Conservation (phyloP, 106 monocot genomes). For the Ottelia alismoides region DNA sequence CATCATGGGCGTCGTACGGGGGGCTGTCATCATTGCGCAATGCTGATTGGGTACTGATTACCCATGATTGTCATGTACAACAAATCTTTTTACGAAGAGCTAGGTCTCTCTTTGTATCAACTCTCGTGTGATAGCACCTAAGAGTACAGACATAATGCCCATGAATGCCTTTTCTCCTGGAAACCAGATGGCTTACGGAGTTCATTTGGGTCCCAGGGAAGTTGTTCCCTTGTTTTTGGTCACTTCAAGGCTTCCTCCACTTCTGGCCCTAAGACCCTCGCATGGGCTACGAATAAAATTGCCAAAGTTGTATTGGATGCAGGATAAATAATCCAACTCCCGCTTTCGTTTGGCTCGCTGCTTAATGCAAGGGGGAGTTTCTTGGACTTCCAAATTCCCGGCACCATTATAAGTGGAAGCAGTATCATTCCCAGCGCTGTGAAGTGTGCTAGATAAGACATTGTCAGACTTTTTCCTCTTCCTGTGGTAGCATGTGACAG, state of each 20-base stretch:
- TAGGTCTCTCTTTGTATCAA: slow-evolving; percentile 21
- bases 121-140: slow-evolving; percentile 29
- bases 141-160: slow-evolving; percentile 18
- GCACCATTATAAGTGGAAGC: too few species aligned
- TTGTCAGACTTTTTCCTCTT: too few species aligned
- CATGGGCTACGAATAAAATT: slow-evolving; percentile 74
- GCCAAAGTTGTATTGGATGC: background rate
- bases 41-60: slow-evolving; percentile 26
- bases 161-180: too few species aligned
- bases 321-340: slow-evolving; percentile 18
- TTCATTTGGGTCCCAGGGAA: too few species aligned
- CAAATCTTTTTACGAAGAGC: slow-evolving; percentile 24
- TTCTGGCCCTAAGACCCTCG: slow-evolving; percentile 75
- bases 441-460: too few species aligned
- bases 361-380: too few species aligned
- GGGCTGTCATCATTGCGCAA: slow-evolving; percentile 44
- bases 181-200: too few species aligned
- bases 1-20: slow-evolving; percentile 44
- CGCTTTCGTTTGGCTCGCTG: slow-evolving; percentile 47
- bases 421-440: too few species aligned
- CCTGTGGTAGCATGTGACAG: too few species aligned
- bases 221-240: too few species aligned
- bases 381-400: too few species aligned
- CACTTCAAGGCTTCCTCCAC: background rate
- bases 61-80: slow-evolving; percentile 31